Percentiles rank a stretch among this genome's conserved stretches.
These are phyloP conservation scores for Salvia rosmarinus DNA, from an alignment of 257 asterid genomes.

Conservation along the genomic window DNA sequence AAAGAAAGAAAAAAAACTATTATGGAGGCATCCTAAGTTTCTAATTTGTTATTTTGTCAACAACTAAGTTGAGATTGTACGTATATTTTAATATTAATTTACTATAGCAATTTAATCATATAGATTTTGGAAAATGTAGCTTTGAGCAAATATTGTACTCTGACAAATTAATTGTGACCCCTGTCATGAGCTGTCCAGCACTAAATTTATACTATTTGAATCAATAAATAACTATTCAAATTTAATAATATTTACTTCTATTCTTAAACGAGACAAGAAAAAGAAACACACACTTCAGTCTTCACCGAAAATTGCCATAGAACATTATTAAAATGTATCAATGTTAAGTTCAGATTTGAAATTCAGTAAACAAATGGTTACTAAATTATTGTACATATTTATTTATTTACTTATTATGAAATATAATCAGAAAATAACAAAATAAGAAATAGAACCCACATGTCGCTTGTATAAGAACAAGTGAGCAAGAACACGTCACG, in stretches of 20 bases:
- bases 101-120: conserved; percentile 14
- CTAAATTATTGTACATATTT: background rate
- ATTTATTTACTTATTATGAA: background rate
- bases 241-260: background rate
- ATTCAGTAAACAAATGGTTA: background rate
- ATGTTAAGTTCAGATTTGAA: background rate
- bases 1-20: no score
- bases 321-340: no score
- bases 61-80: no score
- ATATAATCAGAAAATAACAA: background rate
- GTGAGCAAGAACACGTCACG: conserved; percentile 27
- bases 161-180: background rate
- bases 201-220: conserved; percentile 13
- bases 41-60: no score
- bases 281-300: no score
- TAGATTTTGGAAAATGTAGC: conserved; percentile 27
- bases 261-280: no score
- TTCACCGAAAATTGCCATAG: no score
- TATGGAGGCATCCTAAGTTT: no score
- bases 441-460: background rate
- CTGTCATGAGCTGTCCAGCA: background rate
- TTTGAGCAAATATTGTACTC: conserved; percentile 33
- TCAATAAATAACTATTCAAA: background rate
- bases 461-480: conserved; percentile 8
- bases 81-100: no score